Conservation (phyloP, 805 yeast species). For the Lipomyces yamanashiensis region DNA sequence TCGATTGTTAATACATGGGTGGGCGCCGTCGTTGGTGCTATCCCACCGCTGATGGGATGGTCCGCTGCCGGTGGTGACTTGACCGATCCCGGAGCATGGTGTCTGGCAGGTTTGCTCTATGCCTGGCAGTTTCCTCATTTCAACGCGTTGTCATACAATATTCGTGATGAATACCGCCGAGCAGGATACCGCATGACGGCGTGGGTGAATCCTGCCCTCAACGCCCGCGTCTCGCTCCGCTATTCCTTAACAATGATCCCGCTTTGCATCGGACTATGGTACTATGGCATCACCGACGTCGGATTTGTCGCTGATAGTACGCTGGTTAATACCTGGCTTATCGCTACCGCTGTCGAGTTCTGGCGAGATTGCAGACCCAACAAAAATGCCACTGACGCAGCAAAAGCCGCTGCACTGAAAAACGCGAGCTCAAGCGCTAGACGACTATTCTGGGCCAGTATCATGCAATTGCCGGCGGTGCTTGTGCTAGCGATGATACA, state of each 20-base stretch:
- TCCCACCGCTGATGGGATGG: conserved; percentile 99
- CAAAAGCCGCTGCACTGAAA: background rate
- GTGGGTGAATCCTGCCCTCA: conserved; percentile 84
- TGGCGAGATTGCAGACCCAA: conserved; percentile 67
- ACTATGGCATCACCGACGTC: conserved; percentile 81
- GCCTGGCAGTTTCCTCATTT: conserved; percentile 99
- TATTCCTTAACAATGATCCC: conserved; percentile 95
- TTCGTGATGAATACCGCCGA: conserved; percentile 81
- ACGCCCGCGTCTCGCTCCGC: conserved; percentile 90
- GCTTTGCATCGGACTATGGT: conserved; percentile 78
- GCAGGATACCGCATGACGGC: conserved; percentile 99
- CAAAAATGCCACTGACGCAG: too few species aligned
- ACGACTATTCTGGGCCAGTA: conserved; percentile 90
- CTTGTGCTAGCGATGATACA: conserved; percentile 91
- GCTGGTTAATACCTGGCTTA: conserved; percentile 82
- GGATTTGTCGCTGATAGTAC: conserved; percentile 81
- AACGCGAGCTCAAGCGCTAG: conserved; percentile 65
- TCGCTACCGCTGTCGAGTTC: conserved; percentile 76
- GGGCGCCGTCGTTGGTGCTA: conserved; percentile 98
- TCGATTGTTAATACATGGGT: conserved; percentile 95
- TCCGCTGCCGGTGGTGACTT: conserved; percentile 74
- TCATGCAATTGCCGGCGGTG: conserved; percentile 90
- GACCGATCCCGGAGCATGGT: conserved; percentile 84
- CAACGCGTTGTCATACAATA: conserved; percentile 85
- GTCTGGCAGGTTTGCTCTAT: conserved; percentile 82